Evolutionary conservation across 345 rosid species (phyloP), one percentile per base, ranked within the genome.

Genomic region (Populus tremula): DNA sequence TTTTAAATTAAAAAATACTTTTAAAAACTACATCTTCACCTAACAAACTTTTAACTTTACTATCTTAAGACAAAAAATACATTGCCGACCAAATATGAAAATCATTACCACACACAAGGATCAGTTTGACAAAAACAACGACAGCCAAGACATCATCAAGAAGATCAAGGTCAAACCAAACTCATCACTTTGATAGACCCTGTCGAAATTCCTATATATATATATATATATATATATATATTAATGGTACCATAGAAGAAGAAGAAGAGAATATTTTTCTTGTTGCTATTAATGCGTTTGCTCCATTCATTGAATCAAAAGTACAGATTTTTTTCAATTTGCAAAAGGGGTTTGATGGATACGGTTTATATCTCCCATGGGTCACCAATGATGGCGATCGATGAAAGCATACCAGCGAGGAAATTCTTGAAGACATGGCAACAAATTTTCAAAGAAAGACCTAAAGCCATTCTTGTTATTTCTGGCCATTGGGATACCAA

Each of bases 401-500:
- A 95, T 86, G 93, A 92, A 3, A 75, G 84, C 31, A 56, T 90
- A 12, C 85, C 85, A 21, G 94, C 94, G 1, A 87, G 98, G 82
- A 91, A 82, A 43, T 96, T 93, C 90, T 85, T 93, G 78, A 66
- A 71, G 80, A 83, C 93, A 14, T 96, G 96, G 96, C 84, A 79
- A n/a, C 61, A 81, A 25, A 77, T 84, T 41, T 53, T 85, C 20
- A 27, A 66, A 0, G 84, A 83, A 10, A 88, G 53, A 61, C 99
- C 98, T 66, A 89, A 84, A 50, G 85, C 97, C 49, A 93, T 96
- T 56, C 87, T 96, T 3, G 64, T 92, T 45, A 83, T 96, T 74
- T 96, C 98, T 23, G 97, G 90, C 27, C 98, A 96, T 79, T 93
- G 99, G 99, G 97, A 93, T 79, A 92, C 98, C 47, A 69, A 82